phyloP scores from a whole-genome alignment of 805 yeast species.

The Metschnikowia dekortorum region DNA sequence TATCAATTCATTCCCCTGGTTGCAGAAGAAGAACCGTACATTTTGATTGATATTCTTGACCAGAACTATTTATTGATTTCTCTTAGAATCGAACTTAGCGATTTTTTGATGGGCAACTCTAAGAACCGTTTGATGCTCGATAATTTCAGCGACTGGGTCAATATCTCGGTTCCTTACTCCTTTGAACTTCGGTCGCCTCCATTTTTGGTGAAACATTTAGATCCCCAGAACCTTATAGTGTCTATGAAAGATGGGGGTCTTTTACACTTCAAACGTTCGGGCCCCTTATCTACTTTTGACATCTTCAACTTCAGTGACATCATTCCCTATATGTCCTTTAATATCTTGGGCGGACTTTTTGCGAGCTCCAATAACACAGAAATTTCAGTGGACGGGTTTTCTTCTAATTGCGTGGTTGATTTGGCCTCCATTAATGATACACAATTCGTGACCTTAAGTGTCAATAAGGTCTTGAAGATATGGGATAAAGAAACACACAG shows the following conservation, averaged over 20 bases:
- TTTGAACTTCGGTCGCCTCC: constrained; percentile 45
- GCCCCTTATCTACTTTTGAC: constrained; percentile 34
- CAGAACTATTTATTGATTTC: constrained; percentile 50
- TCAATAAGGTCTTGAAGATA: constrained; percentile 49
- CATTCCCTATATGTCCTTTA: constrained; percentile 30
- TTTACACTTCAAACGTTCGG: constrained; percentile 44
- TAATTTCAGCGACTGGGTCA: constrained; percentile 55
- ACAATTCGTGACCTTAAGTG: constrained; percentile 47
- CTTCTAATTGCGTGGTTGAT: constrained; percentile 41
- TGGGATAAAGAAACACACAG: constrained; percentile 51
- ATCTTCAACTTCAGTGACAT: constrained; percentile 52
- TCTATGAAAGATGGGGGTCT: constrained; percentile 77
- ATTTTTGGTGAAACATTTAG: constrained; percentile 45
- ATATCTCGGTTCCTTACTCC: constrained; percentile 62
- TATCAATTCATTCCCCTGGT: constrained; percentile 13
- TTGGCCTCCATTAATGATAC: constrained; percentile 33
- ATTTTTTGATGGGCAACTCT: constrained; percentile 31
- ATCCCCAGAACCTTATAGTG: constrained; percentile 45
- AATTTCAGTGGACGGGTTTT: constrained; percentile 32
- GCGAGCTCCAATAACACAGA: constrained; percentile 12
- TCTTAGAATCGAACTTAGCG: constrained; percentile 36
- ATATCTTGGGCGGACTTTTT: constrained; percentile 23
- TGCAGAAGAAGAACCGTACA: constrained; percentile 21
- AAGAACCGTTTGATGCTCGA: constrained; percentile 21
- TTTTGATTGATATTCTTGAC: constrained; percentile 54